Percentiles rank a stretch among this genome's conserved stretches.
Evolutionary conservation across 1,284 basidiomycete genomes (phyloP).

Genomic region (Porodaedalea pini): DNA sequence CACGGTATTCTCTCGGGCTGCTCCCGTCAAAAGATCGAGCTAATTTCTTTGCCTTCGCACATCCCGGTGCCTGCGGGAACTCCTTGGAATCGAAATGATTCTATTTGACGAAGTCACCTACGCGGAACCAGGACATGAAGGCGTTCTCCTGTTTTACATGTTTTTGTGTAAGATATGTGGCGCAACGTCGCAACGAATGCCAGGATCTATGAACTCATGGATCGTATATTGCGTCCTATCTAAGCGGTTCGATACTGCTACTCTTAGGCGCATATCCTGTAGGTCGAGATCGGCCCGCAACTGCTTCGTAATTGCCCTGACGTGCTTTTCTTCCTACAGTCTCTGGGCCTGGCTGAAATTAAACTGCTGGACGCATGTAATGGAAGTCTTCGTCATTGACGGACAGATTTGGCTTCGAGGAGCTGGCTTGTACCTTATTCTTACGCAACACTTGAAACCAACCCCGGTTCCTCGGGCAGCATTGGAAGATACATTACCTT

Average conservation of each 20-base stretch:
- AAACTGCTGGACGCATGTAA: background rate
- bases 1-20: background rate
- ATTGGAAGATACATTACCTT: too few relatives aligned
- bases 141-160: background rate
- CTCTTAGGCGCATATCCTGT: background rate
- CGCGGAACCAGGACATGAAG: background rate
- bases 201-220: background rate
- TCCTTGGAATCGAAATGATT: background rate
- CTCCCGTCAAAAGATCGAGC: background rate
- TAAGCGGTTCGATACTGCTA: too few relatives aligned
- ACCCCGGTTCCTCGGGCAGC: too few relatives aligned
- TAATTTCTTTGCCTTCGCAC: background rate
- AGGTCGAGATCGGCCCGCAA: background rate
- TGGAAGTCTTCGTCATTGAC: background rate
- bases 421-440: too few relatives aligned
- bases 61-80: background rate
- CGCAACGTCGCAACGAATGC: background rate
- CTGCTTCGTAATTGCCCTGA: background rate
- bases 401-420: too few relatives aligned
- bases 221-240: background rate
- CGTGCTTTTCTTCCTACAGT: background rate
- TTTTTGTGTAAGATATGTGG: background rate
- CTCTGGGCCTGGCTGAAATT: background rate
- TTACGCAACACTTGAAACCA: too few relatives aligned
- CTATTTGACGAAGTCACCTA: background rate